Evolutionary conservation across 805 yeast genomes (phyloP), one percentile per base, ranked within the genome.

Genomic region (Candida takata): DNA sequence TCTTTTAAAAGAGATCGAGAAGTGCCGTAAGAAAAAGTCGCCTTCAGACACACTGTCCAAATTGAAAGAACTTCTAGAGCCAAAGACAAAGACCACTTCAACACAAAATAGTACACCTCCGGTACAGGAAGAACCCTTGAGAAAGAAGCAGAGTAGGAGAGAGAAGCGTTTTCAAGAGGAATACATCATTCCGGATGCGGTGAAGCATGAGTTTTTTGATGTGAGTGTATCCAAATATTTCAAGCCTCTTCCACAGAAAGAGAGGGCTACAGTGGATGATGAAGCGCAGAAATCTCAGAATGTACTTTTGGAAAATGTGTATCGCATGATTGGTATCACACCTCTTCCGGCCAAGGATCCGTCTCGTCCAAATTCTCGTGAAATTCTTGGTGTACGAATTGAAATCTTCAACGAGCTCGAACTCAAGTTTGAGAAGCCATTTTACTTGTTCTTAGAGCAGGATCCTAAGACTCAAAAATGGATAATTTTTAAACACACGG

Each of bases 341-440:
- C 52, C 54, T 8, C 64, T 65, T 38, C 69, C 69, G 0, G 50
- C 62, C 2, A 54, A 54, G 10, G 65, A 62, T 32, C 66, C 67
- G 4, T 39, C 53, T n/a, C 45, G 47, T 2, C 43, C 46, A 6
- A 24, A 17, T 31, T 15, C 51, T 7, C 12, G 35, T 3, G 47
- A 45, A 14, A 34, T 62, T 45, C 13, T 63, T 1, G 69, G 69
- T 3, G 48, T 65, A n/a, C 44, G 70, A 27, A 49, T 65, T n/a
- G 70, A 65, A 38, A 43, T 61, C 1, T 63, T 55, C 36, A 55
- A 62, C 33, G 57, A 55, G 15, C 11, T 35, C 2, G 35, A 33
- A 6, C 20, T 47, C 5, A 40, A 31, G 18, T 63, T 59, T 42
- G 65, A 62, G 18, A 45, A 45, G 13, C 67, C 68, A 4, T 55